Evolutionary conservation across 2,329 filamentous ascomycete genomes (phyloP), one percentile per base, ranked within the genome.

Genomic region (Westerdykella sp.): DNA sequence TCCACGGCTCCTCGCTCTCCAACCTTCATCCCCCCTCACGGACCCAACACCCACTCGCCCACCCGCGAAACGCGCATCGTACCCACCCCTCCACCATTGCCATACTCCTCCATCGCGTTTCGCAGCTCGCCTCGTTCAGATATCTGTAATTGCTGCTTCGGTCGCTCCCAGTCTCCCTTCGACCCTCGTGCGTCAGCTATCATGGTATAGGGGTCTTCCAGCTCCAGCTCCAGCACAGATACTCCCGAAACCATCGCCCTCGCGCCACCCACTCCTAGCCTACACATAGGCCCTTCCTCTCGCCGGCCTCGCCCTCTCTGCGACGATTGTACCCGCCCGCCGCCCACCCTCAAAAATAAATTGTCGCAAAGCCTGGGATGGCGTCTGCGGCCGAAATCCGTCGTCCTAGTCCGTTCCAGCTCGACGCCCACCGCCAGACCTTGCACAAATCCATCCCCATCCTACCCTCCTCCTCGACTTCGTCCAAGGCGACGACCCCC

Each of bases 381-480:
- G 70, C 71, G 44, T 69, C 69, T 32, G 65, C 71, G 44, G 63
- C 67, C 42, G 69, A 71, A 44, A 63, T 70, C 50, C 63, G 65
- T 44, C 68, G 71, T 57, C 25, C 25, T 28, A 74, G 68, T 51
- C 69, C 71, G 34, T 74, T 76, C 51, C 57, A 71, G 46, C 63
- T 63, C 57, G 65, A 68, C 42, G 48, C 13, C 13, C 50, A 60
- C 69, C 55, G 64, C 63, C 57, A 62, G 38, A 63, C 68, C 44
- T 70, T 72, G 50, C 70, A 73, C 58, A 72, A 73, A 58, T 72
- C 73, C 37, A 72, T 78, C 37, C 73, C 75, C 39, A 71, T 78
- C 46, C 69, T 76, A 40, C 69, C 73, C 14, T 74, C 73, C 14
- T 70, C 72, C 30, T 57, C 71, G 31, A 58, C 63, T 41, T 62